Percentiles rank a stretch among this genome's conserved stretches.
Evolutionary conservation across 257 asterid species (phyloP).

Genomic region (Nicotiana obtusifolia): DNA sequence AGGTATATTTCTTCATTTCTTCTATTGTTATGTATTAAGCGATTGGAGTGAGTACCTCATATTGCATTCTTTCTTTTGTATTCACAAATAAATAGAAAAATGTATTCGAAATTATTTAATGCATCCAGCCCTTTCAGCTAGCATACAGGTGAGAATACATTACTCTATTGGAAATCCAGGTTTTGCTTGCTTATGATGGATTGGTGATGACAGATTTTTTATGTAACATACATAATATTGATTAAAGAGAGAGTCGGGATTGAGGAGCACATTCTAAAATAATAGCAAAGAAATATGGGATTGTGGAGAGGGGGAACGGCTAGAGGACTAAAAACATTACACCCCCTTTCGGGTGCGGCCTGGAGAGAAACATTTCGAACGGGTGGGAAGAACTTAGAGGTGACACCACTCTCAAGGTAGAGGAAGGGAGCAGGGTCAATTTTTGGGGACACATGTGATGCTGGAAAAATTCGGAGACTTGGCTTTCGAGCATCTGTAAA

Average conservation of each 20-base stretch:
- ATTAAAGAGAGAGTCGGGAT: background rate
- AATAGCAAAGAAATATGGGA: background rate
- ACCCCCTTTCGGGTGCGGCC: background rate
- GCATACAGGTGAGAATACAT: background rate
- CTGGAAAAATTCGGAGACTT: background rate
- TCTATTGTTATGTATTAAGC: background rate
- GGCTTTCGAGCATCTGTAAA: background rate
- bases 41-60: background rate
- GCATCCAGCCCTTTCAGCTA: background rate
- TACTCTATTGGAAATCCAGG: background rate
- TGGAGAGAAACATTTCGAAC: background rate
- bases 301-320: background rate
- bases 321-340: background rate
- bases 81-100: background rate
- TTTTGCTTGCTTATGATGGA: background rate
- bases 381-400: background rate
- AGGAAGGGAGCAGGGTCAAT: background rate
- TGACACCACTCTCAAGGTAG: background rate
- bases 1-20: slow-evolving; percentile 41
- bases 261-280: background rate
- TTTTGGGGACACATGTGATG: background rate
- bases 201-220: background rate
- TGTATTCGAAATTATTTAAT: background rate
- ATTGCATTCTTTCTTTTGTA: background rate
- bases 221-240: background rate